phyloP scores from a whole-genome alignment of 352 stramenopile species.

The Phytopythium montanum region DNA sequence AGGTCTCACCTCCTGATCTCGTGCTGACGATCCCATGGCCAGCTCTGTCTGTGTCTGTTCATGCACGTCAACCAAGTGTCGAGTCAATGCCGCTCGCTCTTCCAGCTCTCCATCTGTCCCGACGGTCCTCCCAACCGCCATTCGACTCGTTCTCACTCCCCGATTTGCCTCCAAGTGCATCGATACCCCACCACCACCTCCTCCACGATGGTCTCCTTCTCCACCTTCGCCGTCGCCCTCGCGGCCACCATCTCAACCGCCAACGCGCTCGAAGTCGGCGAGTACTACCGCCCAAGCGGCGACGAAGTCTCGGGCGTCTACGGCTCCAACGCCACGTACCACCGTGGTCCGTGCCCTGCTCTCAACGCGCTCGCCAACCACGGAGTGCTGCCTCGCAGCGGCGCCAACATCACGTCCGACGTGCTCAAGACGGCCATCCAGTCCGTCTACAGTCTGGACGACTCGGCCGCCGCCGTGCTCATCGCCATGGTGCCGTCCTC shows the following conservation, averaged over 20 bases:
- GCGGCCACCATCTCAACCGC: slow-evolving; percentile 9
- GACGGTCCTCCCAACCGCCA: neutral
- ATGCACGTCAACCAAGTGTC: too few relatives aligned
- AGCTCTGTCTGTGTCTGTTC: too few relatives aligned
- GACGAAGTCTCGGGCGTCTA: slow-evolving; percentile 22
- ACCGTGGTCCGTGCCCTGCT: slow-evolving; percentile 32
- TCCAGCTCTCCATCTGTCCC: neutral
- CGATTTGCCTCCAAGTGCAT: slow-evolving; percentile 1
- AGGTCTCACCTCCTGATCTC: too few relatives aligned
- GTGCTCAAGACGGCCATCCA: slow-evolving; percentile 17
- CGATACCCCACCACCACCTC: slow-evolving; percentile 1
- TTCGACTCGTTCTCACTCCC: neutral
- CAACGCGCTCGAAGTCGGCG: slow-evolving; percentile 15
- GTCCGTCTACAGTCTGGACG: slow-evolving; percentile 26
- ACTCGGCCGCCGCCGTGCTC: slow-evolving; percentile 13
- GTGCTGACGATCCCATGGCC: too few relatives aligned
- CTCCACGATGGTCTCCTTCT: slow-evolving; percentile 13
- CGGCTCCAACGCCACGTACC: slow-evolving; percentile 24
- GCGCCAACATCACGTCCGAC: slow-evolving; percentile 33
- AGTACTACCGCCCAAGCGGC: slow-evolving; percentile 29
- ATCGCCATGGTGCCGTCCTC: slow-evolving; percentile 16
- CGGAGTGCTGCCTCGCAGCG: slow-evolving; percentile 38
- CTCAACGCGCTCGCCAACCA: slow-evolving; percentile 54
- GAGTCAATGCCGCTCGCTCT: too few relatives aligned
- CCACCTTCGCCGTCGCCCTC: slow-evolving; percentile 5